phyloP scores from a whole-genome alignment of 176 grass and related monocot genomes.

The Triticum timopheevii region DNA sequence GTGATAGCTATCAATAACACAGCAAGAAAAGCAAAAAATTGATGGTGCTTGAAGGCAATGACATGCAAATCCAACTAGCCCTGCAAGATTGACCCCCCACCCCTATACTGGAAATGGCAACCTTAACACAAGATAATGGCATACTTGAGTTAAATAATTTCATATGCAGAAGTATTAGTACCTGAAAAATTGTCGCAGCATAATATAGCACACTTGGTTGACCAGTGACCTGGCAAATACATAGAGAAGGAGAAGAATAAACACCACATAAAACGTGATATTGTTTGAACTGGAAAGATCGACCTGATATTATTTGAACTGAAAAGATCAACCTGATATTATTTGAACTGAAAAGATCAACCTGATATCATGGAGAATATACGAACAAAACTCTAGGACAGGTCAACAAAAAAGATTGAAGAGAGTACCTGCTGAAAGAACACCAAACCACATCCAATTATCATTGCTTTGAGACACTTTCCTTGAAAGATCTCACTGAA shows the following conservation, averaged over 20 bases:
- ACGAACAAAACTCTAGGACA: neutral
- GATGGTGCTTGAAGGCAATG: neutral
- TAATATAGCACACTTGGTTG: slow-evolving; percentile 99
- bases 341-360: neutral
- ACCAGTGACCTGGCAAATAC: slow-evolving; percentile 68
- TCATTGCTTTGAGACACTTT: slow-evolving; percentile 90
- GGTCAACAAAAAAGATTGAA: neutral
- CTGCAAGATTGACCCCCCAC: slow-evolving; percentile 3
- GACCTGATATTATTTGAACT: too few species aligned
- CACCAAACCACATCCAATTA: slow-evolving; percentile 87
- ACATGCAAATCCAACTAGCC: neutral
- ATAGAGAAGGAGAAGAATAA: slow-evolving; percentile 29
- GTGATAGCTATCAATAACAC: slow-evolving; percentile 12
- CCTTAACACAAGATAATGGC: neutral
- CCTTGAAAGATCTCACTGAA: slow-evolving; percentile 92
- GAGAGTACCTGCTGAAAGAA: slow-evolving; percentile 93
- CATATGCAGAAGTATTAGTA: slow-evolving; percentile 31
- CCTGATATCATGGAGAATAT: neutral
- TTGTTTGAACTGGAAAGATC: neutral
- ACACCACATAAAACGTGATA: neutral
- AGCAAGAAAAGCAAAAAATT: neutral
- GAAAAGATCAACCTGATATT: neutral
- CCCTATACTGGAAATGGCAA: neutral
- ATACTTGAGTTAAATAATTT: slow-evolving; percentile 14
- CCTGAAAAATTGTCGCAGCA: slow-evolving; percentile 97